Evolutionary conservation across 2,329 filamentous ascomycete species (phyloP).

Genomic region (Sporothrix humicola): DNA sequence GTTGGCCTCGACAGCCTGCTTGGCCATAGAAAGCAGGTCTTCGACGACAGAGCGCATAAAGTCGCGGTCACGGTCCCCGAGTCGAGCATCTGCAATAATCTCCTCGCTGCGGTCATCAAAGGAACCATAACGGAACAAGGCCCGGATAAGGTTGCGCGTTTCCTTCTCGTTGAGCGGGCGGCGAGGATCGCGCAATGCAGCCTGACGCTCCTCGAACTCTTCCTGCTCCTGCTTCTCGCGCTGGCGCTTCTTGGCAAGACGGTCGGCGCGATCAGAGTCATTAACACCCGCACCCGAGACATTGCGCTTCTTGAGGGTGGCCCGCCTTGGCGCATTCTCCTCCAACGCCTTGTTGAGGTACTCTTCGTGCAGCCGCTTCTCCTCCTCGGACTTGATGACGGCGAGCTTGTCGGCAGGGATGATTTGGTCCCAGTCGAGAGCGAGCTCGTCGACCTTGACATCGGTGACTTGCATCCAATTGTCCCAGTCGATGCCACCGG

Average conservation of each 20-base stretch:
- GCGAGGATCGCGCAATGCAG: constrained; percentile 78
- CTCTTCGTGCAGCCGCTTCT: constrained; percentile 79
- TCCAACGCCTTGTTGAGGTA: constrained; percentile 83
- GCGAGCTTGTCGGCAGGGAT: constrained; percentile 93
- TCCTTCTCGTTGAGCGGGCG: constrained; percentile 93
- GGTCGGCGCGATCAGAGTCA: constrained; percentile 65
- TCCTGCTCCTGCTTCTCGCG: constrained; percentile 71
- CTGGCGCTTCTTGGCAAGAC: constrained; percentile 69
- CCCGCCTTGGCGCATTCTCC: constrained; percentile 82
- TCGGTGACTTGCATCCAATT: constrained; percentile 98
- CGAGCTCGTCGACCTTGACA: constrained; percentile 83
- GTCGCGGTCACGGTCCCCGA: constrained; percentile 81
- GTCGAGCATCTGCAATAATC: constrained; percentile 82
- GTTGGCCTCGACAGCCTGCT: constrained; percentile 67
- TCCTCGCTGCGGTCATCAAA: constrained; percentile 88
- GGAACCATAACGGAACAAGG: constrained; percentile 88
- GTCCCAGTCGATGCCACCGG: constrained; percentile 82
- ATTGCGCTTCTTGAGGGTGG: constrained; percentile 62
- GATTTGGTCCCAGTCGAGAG: constrained; percentile 95
- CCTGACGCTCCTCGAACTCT: constrained; percentile 74
- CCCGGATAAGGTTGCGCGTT: constrained; percentile 86
- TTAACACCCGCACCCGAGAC: constrained; percentile 47
- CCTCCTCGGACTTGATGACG: constrained; percentile 86
- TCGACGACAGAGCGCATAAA: constrained; percentile 77
- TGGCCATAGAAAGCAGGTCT: constrained; percentile 69